Base-by-base conservation (phyloP, 164 flowering plant genomes). In the Nelumbo lutea region DNA sequence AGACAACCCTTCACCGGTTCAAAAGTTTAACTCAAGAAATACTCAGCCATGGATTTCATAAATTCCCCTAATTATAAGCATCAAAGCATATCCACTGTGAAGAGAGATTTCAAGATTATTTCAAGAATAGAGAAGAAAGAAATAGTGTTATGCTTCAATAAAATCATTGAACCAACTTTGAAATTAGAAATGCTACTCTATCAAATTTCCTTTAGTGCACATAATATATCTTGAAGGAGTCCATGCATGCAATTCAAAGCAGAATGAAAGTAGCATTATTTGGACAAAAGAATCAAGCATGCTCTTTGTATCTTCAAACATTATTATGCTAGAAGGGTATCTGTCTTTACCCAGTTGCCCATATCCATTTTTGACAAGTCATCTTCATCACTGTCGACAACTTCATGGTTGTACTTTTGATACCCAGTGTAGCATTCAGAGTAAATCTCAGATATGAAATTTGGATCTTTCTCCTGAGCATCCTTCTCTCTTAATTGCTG, bases 341-440 rank as follows among this genome's bases (percentile, higher is more conserved):
- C 64, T 9, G 6, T 72, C 88, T 83, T 27, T 82, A 90, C 99
- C 72, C 93, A 82, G 61, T 98, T 96, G 67, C 99, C 99, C 99
- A 95, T 95, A 70, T 95, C 99, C 99, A 95, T 92, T 78, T 95
- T 95, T 48, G 99, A 86, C 75, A 95, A 77, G 78, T 95, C 99
- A 70, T 72, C 98, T 76, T 95, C 99, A 72, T 95, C 99, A 67
- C 99, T 92, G 73, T 85, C 96, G 48, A 90, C 94, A 52, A 95
- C 70, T 82, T 95, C 99, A 68, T 94, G 96, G 68, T 92, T 95
- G 69, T 92, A 95, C 73, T 90, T 93, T 76, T 95, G 99, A 78
- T 95, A 95, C 39, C 96, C 96, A 68, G 99, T 97, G 73, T 95
- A 95, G 77, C 99, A 95, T 75, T 95, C 99, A 46, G 99, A 95